Conservation (phyloP, 192 early-diverging fungal genomes). For the Linnemannia hyalina region DNA sequence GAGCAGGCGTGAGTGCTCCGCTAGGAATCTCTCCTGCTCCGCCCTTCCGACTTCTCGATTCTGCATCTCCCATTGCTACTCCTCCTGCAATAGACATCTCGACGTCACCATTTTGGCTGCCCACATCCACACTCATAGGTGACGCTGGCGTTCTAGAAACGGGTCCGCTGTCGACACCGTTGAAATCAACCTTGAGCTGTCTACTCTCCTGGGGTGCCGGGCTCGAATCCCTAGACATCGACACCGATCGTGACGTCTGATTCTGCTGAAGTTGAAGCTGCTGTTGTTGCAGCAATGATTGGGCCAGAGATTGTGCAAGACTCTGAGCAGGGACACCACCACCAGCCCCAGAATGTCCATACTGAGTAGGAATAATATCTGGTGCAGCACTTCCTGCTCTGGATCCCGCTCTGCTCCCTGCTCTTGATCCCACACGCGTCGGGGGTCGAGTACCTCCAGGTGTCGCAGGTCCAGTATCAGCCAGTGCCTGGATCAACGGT, state of each 20-base stretch:
- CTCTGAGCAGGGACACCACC: slow-evolving; percentile 39
- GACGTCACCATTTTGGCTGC: slow-evolving; percentile 11
- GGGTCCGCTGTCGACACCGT: slow-evolving; percentile 4
- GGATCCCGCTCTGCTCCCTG: slow-evolving; percentile 26
- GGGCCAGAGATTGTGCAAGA: slow-evolving; percentile 42
- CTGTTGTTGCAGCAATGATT: slow-evolving; percentile 37
- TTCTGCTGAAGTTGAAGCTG: slow-evolving; percentile 15
- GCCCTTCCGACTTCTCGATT: not conserved
- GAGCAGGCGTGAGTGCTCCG: slow-evolving; percentile 36
- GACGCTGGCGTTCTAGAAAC: slow-evolving; percentile 23
- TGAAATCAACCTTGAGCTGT: slow-evolving; percentile 24
- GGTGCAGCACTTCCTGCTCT: slow-evolving; percentile 35
- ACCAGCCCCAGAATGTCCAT: slow-evolving; percentile 2
- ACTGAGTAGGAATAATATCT: slow-evolving; percentile 22
- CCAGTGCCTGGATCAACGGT: slow-evolving; percentile 46
- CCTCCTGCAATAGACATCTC: slow-evolving; percentile 25
- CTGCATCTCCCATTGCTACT: not conserved
- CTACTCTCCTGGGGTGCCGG: slow-evolving; percentile 10
- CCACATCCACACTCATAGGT: slow-evolving; percentile 23
- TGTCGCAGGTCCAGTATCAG: slow-evolving; percentile 27
- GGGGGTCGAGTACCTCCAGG: slow-evolving; percentile 32
- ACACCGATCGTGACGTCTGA: not conserved
- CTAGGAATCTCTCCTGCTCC: slow-evolving; percentile 1
- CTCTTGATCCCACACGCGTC: slow-evolving; percentile 36
- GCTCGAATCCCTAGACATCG: slow-evolving; percentile 25